phyloP scores from a whole-genome alignment of 805 yeast genomes.

The Pichia insulana region DNA sequence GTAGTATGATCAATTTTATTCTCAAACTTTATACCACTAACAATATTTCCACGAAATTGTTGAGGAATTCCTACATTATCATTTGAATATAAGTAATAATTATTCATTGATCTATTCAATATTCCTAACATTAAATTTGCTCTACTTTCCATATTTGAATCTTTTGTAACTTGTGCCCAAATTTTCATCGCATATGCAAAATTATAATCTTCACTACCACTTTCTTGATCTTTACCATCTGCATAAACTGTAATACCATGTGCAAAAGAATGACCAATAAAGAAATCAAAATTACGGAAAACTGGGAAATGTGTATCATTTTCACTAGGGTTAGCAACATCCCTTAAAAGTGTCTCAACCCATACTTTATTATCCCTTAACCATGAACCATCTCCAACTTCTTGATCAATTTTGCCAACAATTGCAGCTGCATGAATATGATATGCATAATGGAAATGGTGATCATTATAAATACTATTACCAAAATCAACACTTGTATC shows the following conservation, averaged over 20 bases:
- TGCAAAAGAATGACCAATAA: constrained; percentile 72
- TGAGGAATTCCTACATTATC: constrained; percentile 50
- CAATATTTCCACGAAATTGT: constrained; percentile 51
- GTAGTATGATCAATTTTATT: constrained; percentile 68
- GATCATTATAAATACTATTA: constrained; percentile 44
- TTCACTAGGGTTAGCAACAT: constrained; percentile 51
- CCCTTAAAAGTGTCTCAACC: constrained; percentile 54
- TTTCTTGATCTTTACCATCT: constrained; percentile 73
- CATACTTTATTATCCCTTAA: constrained; percentile 39
- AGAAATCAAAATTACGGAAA: constrained; percentile 66
- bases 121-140: constrained; percentile 56
- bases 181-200: constrained; percentile 60
- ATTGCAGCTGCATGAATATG: constrained; percentile 57
- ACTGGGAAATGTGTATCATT: constrained; percentile 55
- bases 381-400: constrained; percentile 42
- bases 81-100: constrained; percentile 46
- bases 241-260: constrained; percentile 62
- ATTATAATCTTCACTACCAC: constrained; percentile 67
- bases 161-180: constrained; percentile 51
- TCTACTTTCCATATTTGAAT: constrained; percentile 42
- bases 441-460: constrained; percentile 52
- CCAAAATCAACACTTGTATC: constrained; percentile 42
- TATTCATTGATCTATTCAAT: constrained; percentile 43
- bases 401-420: constrained; percentile 45
- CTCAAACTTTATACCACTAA: constrained; percentile 66